Conservation (phyloP, 805 yeast species). For the Scheffersomyces lignosus region DNA sequence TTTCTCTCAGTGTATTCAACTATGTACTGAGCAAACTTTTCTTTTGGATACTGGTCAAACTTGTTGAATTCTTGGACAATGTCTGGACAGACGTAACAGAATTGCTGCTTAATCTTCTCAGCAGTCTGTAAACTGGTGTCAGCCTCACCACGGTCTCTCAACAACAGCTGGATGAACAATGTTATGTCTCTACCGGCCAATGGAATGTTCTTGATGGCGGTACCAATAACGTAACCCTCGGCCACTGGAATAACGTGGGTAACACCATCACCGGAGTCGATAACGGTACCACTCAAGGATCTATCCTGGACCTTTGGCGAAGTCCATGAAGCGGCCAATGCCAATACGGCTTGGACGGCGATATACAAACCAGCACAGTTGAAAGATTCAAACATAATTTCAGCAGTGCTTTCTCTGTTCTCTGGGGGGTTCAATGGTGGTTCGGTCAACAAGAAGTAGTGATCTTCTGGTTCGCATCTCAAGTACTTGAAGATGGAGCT, state of each 20-base stretch:
- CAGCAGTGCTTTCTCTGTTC: constrained; percentile 97
- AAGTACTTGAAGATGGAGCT: constrained; percentile 93
- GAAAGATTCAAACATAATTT: constrained; percentile 97
- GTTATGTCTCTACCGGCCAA: constrained; percentile 99
- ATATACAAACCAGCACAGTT: constrained; percentile 98
- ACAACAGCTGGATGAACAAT: constrained; percentile 82
- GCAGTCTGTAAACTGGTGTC: constrained; percentile 95
- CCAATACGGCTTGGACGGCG: constrained; percentile 98
- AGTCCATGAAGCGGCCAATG: constrained; percentile 99
- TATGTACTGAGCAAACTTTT: constrained; percentile 87
- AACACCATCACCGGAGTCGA: constrained; percentile 98
- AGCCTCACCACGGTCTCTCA: constrained; percentile 95
- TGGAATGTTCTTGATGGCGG: constrained; percentile 96
- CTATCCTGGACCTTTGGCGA: constrained; percentile 92
- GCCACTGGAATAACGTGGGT: constrained; percentile 99
- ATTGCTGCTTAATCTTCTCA: constrained; percentile 93
- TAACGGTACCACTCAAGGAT: constrained; percentile 96
- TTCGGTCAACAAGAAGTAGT: constrained; percentile 90
- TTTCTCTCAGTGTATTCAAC: constrained; percentile 78
- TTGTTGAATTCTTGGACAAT: constrained; percentile 94
- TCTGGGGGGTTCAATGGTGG: constrained; percentile 99
- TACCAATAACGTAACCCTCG: constrained; percentile 97
- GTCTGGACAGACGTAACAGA: constrained; percentile 96
- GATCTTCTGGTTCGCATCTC: constrained; percentile 98
- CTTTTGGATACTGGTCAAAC: constrained; percentile 86